Percentiles rank a stretch among this genome's conserved stretches.
These are phyloP conservation scores for Microdochium paspali DNA, from an alignment of 2,329 filamentous ascomycete genomes.

Conservation along the genomic window DNA sequence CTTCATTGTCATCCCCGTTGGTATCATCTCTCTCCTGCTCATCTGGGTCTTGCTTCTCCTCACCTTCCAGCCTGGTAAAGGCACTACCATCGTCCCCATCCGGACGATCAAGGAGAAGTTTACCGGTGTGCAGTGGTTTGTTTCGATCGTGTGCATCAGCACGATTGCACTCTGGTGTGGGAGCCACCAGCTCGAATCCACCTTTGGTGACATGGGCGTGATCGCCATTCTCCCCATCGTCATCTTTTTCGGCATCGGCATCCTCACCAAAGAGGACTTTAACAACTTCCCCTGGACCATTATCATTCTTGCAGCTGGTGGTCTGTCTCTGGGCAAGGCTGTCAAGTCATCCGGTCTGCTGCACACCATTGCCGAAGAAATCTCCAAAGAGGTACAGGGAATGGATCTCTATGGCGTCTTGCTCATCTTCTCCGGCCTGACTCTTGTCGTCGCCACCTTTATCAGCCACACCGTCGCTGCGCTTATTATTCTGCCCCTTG, in stretches of 20 bases:
- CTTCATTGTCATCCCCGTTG: constrained; percentile 89
- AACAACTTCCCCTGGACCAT: constrained; percentile 99
- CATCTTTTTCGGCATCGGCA: constrained; percentile 91
- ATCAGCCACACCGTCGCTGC: constrained; percentile 97
- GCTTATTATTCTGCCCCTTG: constrained; percentile 85
- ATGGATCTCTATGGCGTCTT: constrained; percentile 81
- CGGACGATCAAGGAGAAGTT: constrained; percentile 83
- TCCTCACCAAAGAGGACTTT: constrained; percentile 97
- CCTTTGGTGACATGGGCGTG: constrained; percentile 97
- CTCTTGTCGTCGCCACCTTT: constrained; percentile 90
- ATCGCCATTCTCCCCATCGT: constrained; percentile 94
- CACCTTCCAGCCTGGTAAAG: constrained; percentile 76
- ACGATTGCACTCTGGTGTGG: constrained; percentile 92
- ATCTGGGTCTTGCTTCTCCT: constrained; percentile 84
- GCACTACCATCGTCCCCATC: constrained; percentile 85
- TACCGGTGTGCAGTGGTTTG: constrained; percentile 85
- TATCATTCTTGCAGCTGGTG: constrained; percentile 93
- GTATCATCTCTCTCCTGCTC: constrained; percentile 74
- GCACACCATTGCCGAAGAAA: constrained; percentile 73
- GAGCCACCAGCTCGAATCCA: constrained; percentile 73
- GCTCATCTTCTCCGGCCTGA: constrained; percentile 74
- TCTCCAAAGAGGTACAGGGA: constrained; percentile 64
- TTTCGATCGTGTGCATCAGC: constrained; percentile 68
- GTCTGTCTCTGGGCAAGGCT: constrained; percentile 83
- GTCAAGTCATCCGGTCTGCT: constrained; percentile 89